A percentile compares a stretch with the other conserved stretches of the same genome.
Conservation (phyloP, 2,329 filamentous ascomycete genomes). For the Thelonectria discophora region DNA sequence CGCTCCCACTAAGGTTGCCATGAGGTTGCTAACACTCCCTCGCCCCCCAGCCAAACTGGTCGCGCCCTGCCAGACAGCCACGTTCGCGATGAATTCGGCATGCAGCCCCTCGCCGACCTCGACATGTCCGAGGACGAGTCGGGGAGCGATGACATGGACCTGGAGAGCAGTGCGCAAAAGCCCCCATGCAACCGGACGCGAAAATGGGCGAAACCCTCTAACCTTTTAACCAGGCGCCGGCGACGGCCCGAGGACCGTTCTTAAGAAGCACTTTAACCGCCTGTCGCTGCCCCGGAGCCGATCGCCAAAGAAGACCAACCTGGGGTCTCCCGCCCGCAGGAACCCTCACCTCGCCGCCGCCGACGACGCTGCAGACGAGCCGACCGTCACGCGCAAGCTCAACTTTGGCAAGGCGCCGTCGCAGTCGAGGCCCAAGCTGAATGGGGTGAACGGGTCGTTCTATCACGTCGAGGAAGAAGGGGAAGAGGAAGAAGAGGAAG, state of each 20-base stretch:
- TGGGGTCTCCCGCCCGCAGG: conserved; percentile 68
- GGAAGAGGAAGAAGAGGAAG: conserved; percentile 38
- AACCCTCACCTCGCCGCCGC: conserved; percentile 65
- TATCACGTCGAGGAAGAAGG: conserved; percentile 43
- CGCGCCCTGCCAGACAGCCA: conserved; percentile 81
- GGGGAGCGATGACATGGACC: conserved; percentile 62
- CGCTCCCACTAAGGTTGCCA: neutral
- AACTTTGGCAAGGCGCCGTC: conserved; percentile 54
- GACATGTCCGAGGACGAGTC: conserved; percentile 78
- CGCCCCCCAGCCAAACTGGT: conserved; percentile 81
- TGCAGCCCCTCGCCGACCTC: conserved; percentile 86
- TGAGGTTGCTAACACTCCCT: conserved; percentile 15
- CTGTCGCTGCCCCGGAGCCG: conserved; percentile 58
- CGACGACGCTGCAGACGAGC: conserved; percentile 47
- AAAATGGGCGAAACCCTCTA: conserved; percentile 25
- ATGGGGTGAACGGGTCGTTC: conserved; percentile 43
- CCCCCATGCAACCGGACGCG: neutral
- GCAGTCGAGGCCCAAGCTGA: conserved; percentile 33
- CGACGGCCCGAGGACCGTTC: conserved; percentile 62
- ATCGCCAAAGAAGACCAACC: conserved; percentile 71
- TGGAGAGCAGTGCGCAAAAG: conserved; percentile 55
- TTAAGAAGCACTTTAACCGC: conserved; percentile 60
- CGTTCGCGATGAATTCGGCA: conserved; percentile 87
- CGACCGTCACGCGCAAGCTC: conserved; percentile 62
- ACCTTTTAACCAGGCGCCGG: conserved; percentile 55